phyloP scores from a whole-genome alignment of 495 filamentous ascomycete genomes.

The Acidomyces sp. region DNA sequence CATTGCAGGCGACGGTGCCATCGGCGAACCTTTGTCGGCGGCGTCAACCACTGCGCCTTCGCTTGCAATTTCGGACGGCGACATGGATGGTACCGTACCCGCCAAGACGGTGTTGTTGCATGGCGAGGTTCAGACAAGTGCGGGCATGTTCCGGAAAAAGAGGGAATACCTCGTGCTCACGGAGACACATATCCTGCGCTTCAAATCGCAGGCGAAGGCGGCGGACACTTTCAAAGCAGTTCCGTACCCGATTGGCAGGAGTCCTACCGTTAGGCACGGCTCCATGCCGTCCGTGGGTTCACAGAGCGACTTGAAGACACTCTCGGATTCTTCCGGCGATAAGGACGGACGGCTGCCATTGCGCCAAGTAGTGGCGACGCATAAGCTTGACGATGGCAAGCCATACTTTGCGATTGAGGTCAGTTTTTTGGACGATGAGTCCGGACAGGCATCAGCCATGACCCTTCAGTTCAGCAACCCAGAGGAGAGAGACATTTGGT shows the following conservation, averaged over 20 bases:
- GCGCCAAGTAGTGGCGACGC: constrained; percentile 61
- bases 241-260: constrained; percentile 11
- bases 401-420: constrained; percentile 73
- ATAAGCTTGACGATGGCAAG: constrained; percentile 64
- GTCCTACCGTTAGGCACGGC: constrained; percentile 24
- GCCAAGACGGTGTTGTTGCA: constrained; percentile 46
- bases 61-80: not conserved
- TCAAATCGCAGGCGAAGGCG: constrained; percentile 61
- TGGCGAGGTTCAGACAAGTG: constrained; percentile 68
- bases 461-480: constrained; percentile 61
- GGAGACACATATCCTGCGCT: constrained; percentile 65
- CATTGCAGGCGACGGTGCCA: not conserved
- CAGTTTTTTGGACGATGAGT: constrained; percentile 59
- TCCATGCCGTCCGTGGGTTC: constrained; percentile 46
- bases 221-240: constrained; percentile 45
- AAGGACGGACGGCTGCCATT: constrained; percentile 50
- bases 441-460: constrained; percentile 43
- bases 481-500: constrained; percentile 62
- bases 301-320: constrained; percentile 45
- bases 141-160: constrained; percentile 69
- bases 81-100: constrained; percentile 4
- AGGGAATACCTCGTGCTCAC: constrained; percentile 88
- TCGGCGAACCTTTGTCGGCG: constrained; percentile 12
- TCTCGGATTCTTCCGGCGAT: constrained; percentile 34
- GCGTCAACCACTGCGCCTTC: constrained; percentile 9